Percentiles rank a stretch among this genome's conserved stretches.
Evolutionary conservation across 164 flowering plant species (phyloP).

Genomic region (Stephania japonica): DNA sequence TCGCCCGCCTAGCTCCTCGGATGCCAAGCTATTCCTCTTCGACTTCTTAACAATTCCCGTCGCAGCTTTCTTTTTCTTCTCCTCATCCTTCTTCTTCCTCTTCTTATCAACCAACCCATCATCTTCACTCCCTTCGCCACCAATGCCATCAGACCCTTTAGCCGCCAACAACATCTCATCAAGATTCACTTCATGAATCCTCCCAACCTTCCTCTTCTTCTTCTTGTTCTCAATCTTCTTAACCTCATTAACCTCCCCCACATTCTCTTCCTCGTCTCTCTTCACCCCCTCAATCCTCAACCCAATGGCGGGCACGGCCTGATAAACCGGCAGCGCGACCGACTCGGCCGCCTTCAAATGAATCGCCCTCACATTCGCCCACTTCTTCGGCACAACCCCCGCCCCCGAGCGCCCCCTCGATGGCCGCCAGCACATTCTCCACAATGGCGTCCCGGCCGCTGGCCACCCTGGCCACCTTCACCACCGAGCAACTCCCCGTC

Average conservation of each 20-base stretch:
- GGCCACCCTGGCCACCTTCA: slow-evolving; percentile 48
- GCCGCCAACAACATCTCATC: slow-evolving; percentile 14
- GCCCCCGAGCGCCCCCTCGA: slow-evolving; percentile 47
- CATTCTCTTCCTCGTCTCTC: slow-evolving; percentile 9
- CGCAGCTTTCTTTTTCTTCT: slow-evolving; percentile 7
- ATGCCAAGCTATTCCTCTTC: background rate
- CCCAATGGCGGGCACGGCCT: slow-evolving; percentile 57
- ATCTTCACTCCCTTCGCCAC: slow-evolving; percentile 12
- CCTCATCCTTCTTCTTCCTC: slow-evolving; percentile 22
- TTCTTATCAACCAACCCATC: slow-evolving; percentile 18
- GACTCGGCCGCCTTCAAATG: slow-evolving; percentile 70
- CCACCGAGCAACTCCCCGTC: slow-evolving; percentile 70
- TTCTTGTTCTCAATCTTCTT: slow-evolving; percentile 25
- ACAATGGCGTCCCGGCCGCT: slow-evolving; percentile 49
- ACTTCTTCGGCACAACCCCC: slow-evolving; percentile 59
- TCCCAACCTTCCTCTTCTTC: slow-evolving; percentile 39
- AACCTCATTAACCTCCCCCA: slow-evolving; percentile 16
- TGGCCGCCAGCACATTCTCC: slow-evolving; percentile 55
- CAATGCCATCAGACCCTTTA: too few relatives aligned
- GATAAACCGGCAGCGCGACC: slow-evolving; percentile 71
- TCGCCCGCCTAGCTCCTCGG: background rate
- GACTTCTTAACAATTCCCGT: background rate
- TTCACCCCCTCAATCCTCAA: slow-evolving; percentile 50
- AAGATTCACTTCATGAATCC: slow-evolving; percentile 46
- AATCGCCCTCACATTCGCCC: slow-evolving; percentile 60